phyloP scores from a whole-genome alignment of 169 alveolate genomes.

The Neospora caninum region DNA sequence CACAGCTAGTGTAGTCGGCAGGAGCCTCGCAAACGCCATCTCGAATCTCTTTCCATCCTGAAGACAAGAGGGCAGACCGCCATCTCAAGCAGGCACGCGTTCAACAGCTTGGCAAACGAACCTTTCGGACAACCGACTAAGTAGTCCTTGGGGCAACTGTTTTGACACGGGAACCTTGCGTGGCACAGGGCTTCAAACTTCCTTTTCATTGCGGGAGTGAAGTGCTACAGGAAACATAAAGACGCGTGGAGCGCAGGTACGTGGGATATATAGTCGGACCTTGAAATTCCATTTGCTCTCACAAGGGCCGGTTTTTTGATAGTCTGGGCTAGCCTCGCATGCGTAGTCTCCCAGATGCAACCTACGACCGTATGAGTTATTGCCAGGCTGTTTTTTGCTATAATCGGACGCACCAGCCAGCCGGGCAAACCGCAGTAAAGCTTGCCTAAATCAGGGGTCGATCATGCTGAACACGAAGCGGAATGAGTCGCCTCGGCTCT shows the following conservation, averaged over 20 bases:
- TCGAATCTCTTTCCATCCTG: conserved; percentile 16
- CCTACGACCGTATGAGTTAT: not conserved
- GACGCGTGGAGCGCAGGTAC: not conserved
- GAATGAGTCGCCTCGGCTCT: not conserved
- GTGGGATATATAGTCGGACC: not conserved
- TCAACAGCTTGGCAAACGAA: not conserved
- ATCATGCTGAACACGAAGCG: too few relatives aligned
- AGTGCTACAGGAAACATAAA: not conserved
- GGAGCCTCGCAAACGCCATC: conserved; percentile 34
- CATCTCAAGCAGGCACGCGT: not conserved
- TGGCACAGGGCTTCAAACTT: conserved; percentile 30
- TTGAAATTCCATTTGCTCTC: conserved; percentile 51
- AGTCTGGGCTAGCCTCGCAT: conserved; percentile 36
- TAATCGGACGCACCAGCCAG: conserved; percentile 46
- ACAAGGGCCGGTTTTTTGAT: conserved; percentile 35
- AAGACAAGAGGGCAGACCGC: not conserved
- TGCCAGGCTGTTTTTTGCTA: not conserved
- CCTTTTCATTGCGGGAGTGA: conserved; percentile 55
- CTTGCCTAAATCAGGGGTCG: not conserved
- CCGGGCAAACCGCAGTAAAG: conserved; percentile 52
- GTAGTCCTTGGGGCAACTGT: conserved; percentile 57
- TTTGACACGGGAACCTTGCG: conserved; percentile 55
- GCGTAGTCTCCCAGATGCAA: not conserved
- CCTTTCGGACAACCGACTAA: conserved; percentile 49
- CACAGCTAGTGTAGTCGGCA: not conserved